Evolutionary conservation across 169 alveolate genomes (phyloP), one percentile per base, ranked within the genome.

Genomic region (Eimeria zaria): DNA sequence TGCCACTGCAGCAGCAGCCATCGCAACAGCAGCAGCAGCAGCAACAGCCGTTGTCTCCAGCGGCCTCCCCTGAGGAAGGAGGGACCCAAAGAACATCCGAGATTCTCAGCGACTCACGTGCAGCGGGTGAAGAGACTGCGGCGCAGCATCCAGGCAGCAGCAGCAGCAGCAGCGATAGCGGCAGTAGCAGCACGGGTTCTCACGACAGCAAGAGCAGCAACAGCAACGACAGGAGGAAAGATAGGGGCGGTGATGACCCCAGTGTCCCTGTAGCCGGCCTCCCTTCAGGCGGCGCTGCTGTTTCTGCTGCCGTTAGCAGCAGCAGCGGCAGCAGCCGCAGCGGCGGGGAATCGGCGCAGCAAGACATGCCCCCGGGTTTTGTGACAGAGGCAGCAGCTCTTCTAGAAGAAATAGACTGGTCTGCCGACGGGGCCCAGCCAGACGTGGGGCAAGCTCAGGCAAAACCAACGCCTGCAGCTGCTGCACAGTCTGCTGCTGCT

Each of bases 141-240:
- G 64, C 78, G 12, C 78, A 48, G 51, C 51, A 39, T 36, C 24
- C 83, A 60, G 39, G 60, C 81, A 58, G 83, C 51, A 62, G 81
- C 83, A 33, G 78, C 81, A 41, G 83, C 94, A 39, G 67, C 83
- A 24, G 41, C 83, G 24, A 36, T 20, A 27, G 78, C 81, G 51
- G 78, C 83, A 41, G 81, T 22, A 85, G 67, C 36, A 44, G 76
- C 55, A 18, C 48, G 53, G 39, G 53, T 12, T 51, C 53, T 1
- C 81, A 71, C 9, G 89, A 74, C 91, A 83, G 91, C 91, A 83
- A 36, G 22, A n/a, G 91, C 91, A 83, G 89, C 69, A 80, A 5
- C 69, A 78, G 90, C 90, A 81, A 53, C 90, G 53, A 20, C 74
- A 53, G 91, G 18, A 33, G 73, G 58, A n/a, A 46, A 53, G 73